Evolutionary conservation across 1,284 basidiomycete species (phyloP).

Genomic region (Trichosporon sp.): DNA sequence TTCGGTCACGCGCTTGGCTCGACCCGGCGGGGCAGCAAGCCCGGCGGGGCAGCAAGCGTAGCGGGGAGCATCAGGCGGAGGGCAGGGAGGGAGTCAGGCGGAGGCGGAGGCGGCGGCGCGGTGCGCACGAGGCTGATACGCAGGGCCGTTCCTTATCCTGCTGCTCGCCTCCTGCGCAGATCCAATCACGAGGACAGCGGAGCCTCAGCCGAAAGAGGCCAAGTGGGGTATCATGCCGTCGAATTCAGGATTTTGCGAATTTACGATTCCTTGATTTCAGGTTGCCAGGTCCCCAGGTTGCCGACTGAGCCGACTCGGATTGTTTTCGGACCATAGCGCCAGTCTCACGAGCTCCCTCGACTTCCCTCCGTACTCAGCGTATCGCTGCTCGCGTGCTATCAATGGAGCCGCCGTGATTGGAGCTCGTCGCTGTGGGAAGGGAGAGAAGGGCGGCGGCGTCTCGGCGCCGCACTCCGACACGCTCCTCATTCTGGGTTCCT

Average conservation of each 20-base stretch:
- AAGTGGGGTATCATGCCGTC: background rate
- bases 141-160: background rate
- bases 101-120: background rate
- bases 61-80: no score
- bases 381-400: no score
- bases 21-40: no score
- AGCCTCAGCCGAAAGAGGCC: background rate
- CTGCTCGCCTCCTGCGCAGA: background rate
- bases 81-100: no score
- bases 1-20: background rate
- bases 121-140: background rate
- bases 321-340: no score
- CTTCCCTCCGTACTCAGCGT: no score
- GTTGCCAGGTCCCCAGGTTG: no score
- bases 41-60: no score
- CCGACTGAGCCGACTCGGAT: background rate
- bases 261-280: no score
- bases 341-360: no score
- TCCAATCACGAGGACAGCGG: background rate
- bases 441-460: background rate
- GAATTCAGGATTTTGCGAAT: no score
- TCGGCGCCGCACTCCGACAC: no score
- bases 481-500: background rate
- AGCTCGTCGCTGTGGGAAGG: background rate
- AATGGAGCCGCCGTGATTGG: background rate